Conservation (phyloP, 768 basidiomycete species). For the Amylocystis lapponica region DNA sequence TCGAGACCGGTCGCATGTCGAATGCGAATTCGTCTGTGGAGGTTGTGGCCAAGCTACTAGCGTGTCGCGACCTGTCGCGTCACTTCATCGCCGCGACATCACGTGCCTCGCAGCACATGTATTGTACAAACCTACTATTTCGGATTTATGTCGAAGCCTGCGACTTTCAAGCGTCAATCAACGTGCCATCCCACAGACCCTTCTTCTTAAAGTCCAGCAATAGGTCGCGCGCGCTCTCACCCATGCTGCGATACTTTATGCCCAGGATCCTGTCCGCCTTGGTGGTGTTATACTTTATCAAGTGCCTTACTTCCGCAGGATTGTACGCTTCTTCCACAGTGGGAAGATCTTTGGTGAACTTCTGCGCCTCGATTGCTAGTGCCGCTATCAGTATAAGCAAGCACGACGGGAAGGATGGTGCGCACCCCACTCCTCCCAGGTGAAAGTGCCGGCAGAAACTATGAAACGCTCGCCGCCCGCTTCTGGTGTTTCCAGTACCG, state of each 20-base stretch:
- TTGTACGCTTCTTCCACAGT: conserved; percentile 10
- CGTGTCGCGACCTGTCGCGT: no score
- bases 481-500: conserved; percentile 23
- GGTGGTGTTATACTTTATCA: conserved; percentile 18
- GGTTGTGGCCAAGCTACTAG: no score
- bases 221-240: conserved; percentile 36
- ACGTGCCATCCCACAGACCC: conserved; percentile 27
- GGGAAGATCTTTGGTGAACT: conserved; percentile 5
- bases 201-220: conserved; percentile 38
- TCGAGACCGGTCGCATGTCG: no score
- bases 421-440: conserved; percentile 20
- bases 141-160: no score
- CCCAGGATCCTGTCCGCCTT: conserved; percentile 39
- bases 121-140: no score
- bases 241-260: conserved; percentile 34
- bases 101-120: no score
- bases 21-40: no score
- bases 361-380: conserved; percentile 5
- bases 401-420: no score
- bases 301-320: conserved; percentile 19
- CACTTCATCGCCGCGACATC: no score
- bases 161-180: no score
- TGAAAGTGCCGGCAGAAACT: conserved; percentile 14
- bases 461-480: conserved; percentile 38
- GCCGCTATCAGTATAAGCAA: no score